A percentile compares a stretch with the other conserved stretches of the same genome.
phyloP scores from a whole-genome alignment of 768 basidiomycete genomes.

The Rhodotorula kratochvilovae region DNA sequence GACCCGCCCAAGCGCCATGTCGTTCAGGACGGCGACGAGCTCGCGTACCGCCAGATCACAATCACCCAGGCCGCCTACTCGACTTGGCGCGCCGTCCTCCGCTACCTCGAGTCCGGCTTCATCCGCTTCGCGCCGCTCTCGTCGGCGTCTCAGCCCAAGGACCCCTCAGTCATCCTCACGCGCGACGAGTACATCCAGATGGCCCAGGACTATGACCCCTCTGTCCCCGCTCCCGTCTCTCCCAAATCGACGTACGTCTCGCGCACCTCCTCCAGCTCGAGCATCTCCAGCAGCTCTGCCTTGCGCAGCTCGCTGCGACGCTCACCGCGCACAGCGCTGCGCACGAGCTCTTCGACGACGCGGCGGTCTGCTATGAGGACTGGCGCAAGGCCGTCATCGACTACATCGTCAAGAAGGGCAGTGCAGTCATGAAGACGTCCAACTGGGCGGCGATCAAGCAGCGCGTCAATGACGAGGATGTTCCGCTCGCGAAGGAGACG shows the following conservation, averaged over 20 bases:
- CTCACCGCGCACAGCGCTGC: neutral
- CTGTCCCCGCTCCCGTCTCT: neutral
- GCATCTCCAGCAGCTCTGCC: neutral
- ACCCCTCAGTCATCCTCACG: too few relatives aligned
- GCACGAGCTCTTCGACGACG: neutral
- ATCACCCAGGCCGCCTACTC: neutral
- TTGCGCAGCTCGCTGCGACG: fast-evolving
- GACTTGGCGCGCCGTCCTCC: constrained; percentile 5
- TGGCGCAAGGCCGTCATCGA: neutral
- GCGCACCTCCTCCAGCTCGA: neutral
- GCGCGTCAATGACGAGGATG: too few relatives aligned
- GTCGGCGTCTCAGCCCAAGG: neutral
- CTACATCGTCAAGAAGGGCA: neutral
- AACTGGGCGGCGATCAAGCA: too few relatives aligned
- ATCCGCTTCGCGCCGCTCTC: neutral
- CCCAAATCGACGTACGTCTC: constrained; percentile 14
- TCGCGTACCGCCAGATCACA: neutral
- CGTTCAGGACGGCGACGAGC: neutral
- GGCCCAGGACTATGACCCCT: too few relatives aligned
- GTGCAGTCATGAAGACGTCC: too few relatives aligned
- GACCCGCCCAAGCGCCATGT: too few relatives aligned
- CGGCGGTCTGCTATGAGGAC: neutral
- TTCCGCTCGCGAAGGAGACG: too few relatives aligned
- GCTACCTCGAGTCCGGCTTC: neutral
- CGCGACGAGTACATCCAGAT: too few relatives aligned